phyloP scores from a whole-genome alignment of 2,329 filamentous ascomycete species.

The Rhynchosporium agropyri region DNA sequence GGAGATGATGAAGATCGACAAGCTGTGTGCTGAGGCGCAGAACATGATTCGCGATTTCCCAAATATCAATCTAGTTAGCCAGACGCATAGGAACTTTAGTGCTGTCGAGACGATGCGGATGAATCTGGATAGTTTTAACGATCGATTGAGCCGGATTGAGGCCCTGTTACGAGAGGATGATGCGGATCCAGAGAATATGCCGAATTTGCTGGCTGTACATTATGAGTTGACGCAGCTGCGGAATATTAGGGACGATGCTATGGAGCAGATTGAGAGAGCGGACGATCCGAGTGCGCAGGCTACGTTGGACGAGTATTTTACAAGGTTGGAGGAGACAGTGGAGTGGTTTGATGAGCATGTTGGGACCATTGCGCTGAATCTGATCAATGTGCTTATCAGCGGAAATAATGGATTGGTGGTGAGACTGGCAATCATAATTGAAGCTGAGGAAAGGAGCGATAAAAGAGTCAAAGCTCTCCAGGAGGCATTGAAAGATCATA shows the following conservation, averaged over 20 bases:
- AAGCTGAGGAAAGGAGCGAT: constrained; percentile 96
- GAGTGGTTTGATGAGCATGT: constrained; percentile 97
- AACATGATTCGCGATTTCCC: constrained; percentile 97
- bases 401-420: constrained; percentile 91
- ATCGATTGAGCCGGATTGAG: constrained; percentile 75
- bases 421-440: constrained; percentile 86
- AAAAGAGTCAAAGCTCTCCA: constrained; percentile 87
- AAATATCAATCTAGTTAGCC: constrained; percentile 86
- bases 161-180: constrained; percentile 81
- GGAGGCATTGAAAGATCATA: constrained; percentile 93
- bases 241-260: constrained; percentile 93
- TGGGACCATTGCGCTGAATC: constrained; percentile 81
- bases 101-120: constrained; percentile 91
- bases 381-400: constrained; percentile 83
- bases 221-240: constrained; percentile 89
- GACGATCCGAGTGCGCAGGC: constrained; percentile 73
- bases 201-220: constrained; percentile 85
- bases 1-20: constrained; percentile 98
- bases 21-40: constrained; percentile 94
- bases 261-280: constrained; percentile 88
- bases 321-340: constrained; percentile 80
- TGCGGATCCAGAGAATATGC: constrained; percentile 83
- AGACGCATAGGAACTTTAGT: constrained; percentile 95
- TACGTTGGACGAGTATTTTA: constrained; percentile 89
- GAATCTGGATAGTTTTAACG: constrained; percentile 85